Evolutionary conservation across 1,284 basidiomycete genomes (phyloP), one percentile per base, ranked within the genome.

Genomic region (Trichosporon inkin): DNA sequence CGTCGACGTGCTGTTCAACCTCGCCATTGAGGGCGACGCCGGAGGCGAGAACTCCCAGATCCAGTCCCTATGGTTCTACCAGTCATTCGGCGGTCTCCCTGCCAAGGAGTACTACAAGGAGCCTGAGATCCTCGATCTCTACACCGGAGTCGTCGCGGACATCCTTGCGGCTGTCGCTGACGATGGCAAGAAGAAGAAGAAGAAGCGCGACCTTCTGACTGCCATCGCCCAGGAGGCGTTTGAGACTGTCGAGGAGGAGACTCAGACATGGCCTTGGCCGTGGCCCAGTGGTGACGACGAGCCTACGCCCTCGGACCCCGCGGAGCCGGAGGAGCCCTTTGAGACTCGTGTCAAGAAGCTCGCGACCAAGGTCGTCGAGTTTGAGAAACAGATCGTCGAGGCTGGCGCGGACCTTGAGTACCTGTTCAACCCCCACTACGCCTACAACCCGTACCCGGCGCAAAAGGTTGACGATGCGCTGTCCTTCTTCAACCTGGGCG

Each of bases 91-190:
- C 7, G 91, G 92, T 34, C 85, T 98, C 13, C 94, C 94, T 1
- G 86, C 92, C 41, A 92, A 94, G 86, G 90, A 94, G 79, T 97
- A 98, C 76, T 98, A 92, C 75, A 84, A 88, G 53, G 94, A 98
- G 63, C 80, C 86, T 57, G 80, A 81, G 0, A 84, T 91, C 51
- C 76, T 86, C 20, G 82, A 85, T 22, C 78, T 89, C 11, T 97
- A 97, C 78, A 81, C 83, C 64, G 80, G 81, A 44, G 86, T 90
- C 16, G 79, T 95, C 22, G 82, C 86, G 66, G 82, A 84, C 19
- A 81, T 94, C 10, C 81, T 96, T 17, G 68, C 82, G 10, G 80
- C 83, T 7, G 78, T 92, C n/a, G 83, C 73, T 14, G 40, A 39
- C 19, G 44, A 19, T 8, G 16, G 8, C 24, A 20, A 57, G 37